A percentile compares a stretch with the other conserved stretches of the same genome.
These are phyloP conservation scores for Pterulicium gracile DNA, from an alignment of 1,284 basidiomycete genomes.

Conservation along the genomic window DNA sequence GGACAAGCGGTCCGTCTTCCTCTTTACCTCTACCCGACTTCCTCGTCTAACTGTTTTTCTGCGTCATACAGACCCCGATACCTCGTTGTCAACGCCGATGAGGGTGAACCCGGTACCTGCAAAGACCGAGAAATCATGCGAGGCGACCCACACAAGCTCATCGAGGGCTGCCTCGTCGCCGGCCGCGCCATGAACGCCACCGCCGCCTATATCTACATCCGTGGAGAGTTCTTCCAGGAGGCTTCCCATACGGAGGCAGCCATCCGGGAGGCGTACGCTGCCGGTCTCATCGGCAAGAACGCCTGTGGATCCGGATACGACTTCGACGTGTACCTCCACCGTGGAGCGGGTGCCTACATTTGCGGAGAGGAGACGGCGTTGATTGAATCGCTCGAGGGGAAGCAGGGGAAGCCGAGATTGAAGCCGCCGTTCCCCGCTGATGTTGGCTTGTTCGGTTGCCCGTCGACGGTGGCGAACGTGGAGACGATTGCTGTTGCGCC, in stretches of 20 bases:
- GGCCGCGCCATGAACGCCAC: constrained; percentile 98
- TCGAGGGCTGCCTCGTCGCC: constrained; percentile 96
- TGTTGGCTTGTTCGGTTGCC: constrained; percentile 94
- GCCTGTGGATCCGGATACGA: constrained; percentile 88
- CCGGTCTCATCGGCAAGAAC: constrained; percentile 87
- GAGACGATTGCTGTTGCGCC: constrained; percentile 98
- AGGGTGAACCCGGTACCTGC: constrained; percentile 98
- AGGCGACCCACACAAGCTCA: constrained; percentile 95
- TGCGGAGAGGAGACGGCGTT: constrained; percentile 98
- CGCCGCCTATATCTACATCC: constrained; percentile 98
- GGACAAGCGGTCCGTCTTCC: constrained; percentile 64
- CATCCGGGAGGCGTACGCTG: constrained; percentile 90
- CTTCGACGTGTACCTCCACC: constrained; percentile 96
- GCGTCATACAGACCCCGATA: constrained; percentile 68
- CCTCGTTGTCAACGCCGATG: constrained; percentile 96
- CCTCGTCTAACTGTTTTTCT: background rate
- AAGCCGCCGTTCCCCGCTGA: constrained; percentile 99
- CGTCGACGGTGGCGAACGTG: constrained; percentile 95
- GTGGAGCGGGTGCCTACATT: constrained; percentile 96
- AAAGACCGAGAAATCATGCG: constrained; percentile 98
- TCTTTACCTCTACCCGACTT: background rate
- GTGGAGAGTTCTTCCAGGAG: constrained; percentile 97
- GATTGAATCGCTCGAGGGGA: constrained; percentile 94
- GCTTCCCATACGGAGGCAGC: constrained; percentile 90
- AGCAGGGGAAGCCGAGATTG: constrained; percentile 95